Percentiles rank a stretch among this genome's conserved stretches.
These are phyloP conservation scores for Fusarium nygamai DNA, from an alignment of 2,329 filamentous ascomycete genomes.

Conservation along the genomic window DNA sequence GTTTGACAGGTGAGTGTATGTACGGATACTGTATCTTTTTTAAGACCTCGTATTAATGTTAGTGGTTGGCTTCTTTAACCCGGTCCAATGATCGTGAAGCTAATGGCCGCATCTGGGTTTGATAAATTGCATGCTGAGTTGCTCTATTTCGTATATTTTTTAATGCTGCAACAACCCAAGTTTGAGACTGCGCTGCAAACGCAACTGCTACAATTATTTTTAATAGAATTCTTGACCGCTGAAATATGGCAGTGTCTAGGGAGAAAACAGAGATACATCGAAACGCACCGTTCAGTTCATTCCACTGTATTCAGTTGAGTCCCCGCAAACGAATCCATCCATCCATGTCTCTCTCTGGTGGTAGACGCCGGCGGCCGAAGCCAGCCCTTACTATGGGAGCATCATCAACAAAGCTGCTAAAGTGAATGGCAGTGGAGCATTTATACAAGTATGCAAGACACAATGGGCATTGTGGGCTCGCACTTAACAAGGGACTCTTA, in stretches of 20 bases:
- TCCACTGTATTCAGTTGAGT: not conserved
- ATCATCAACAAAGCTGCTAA: not conserved
- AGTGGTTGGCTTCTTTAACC: constrained; percentile 7
- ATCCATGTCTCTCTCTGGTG: constrained; percentile 16
- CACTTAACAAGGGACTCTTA: not conserved
- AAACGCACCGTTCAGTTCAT: not conserved
- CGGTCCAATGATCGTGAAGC: constrained; percentile 24
- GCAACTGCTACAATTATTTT: not conserved
- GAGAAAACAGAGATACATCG: constrained; percentile 5
- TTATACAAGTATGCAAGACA: not conserved
- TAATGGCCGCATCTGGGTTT: constrained; percentile 27
- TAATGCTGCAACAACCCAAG: not conserved
- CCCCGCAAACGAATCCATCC: constrained; percentile 30
- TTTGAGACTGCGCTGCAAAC: not conserved
- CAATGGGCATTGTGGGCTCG: not conserved
- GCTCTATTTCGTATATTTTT: not conserved
- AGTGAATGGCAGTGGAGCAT: not conserved
- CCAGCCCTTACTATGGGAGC: not conserved
- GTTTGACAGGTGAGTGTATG: not conserved
- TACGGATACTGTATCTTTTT: not conserved
- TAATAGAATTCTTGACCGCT: not conserved
- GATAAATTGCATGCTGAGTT: not conserved
- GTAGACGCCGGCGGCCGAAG: constrained; percentile 2
- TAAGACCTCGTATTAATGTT: constrained; percentile 24
- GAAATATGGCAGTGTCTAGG: not conserved